A percentile compares a stretch with the other conserved stretches of the same genome.
Evolutionary conservation across 768 basidiomycete species (phyloP).

Genomic region (Mycena polygramma): DNA sequence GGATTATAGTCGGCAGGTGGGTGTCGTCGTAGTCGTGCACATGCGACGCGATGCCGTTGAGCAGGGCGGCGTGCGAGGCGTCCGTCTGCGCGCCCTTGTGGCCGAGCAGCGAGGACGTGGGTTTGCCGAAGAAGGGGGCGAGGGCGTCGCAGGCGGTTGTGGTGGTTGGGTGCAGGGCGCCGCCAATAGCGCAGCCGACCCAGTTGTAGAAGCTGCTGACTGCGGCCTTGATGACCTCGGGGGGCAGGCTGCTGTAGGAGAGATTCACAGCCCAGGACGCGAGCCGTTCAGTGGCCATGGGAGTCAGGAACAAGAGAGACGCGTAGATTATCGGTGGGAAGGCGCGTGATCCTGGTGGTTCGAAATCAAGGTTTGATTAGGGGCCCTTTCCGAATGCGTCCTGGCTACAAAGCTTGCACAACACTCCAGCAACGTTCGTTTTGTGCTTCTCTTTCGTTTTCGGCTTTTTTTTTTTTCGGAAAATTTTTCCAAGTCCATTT

Average conservation of each 20-base stretch:
- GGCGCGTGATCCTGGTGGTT: background rate
- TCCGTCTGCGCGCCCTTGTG: slow-evolving; percentile 36
- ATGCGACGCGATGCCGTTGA: slow-evolving; percentile 44
- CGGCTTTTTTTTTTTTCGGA: too few species aligned
- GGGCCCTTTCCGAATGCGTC: background rate
- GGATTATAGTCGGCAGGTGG: slow-evolving; percentile 42
- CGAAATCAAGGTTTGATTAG: background rate
- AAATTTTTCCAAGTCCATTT: too few species aligned
- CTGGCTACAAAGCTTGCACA: background rate
- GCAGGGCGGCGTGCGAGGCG: slow-evolving; percentile 40
- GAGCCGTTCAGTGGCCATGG: slow-evolving; percentile 41
- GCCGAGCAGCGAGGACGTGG: slow-evolving; percentile 38
- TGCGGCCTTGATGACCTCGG: slow-evolving; percentile 38
- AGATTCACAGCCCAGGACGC: slow-evolving; percentile 41
- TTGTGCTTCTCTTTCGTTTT: too few species aligned
- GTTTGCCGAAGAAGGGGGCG: slow-evolving; percentile 38
- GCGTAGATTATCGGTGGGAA: slow-evolving; percentile 6
- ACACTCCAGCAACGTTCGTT: background rate
- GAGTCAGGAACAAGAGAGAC: slow-evolving; percentile 15
- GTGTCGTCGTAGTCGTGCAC: slow-evolving; percentile 45
- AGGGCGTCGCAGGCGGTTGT: slow-evolving; percentile 35
- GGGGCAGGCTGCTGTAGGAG: slow-evolving; percentile 36
- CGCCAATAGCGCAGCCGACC: slow-evolving; percentile 43
- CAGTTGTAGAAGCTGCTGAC: slow-evolving; percentile 43
- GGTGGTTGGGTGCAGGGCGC: slow-evolving; percentile 38